Conservation (phyloP, 768 basidiomycete genomes). For the Leccinum obscurum region DNA sequence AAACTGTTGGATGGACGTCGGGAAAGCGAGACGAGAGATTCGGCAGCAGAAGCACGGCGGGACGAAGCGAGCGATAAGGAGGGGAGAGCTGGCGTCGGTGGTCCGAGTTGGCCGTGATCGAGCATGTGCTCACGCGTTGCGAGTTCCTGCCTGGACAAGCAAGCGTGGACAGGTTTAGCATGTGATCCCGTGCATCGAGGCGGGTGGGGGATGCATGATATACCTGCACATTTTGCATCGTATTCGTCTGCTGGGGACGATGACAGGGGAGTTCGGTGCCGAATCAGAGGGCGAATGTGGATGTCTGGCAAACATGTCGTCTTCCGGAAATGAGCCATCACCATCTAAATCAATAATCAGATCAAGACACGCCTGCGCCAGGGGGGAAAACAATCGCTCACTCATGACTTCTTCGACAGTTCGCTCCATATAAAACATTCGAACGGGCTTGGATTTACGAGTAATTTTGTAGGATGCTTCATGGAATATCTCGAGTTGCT, state of each 20-base stretch:
- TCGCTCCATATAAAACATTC: conserved; percentile 84
- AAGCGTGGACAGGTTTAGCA: neutral
- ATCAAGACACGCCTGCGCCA: conserved; percentile 2
- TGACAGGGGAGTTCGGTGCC: conserved; percentile 56
- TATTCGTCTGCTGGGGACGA: conserved; percentile 60
- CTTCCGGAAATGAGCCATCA: conserved; percentile 62
- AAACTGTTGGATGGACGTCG: conserved; percentile 24
- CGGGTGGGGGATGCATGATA: conserved; percentile 11
- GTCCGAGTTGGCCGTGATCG: conserved; percentile 79
- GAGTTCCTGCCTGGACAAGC: conserved; percentile 60
- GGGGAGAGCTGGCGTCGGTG: conserved; percentile 55
- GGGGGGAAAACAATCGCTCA: conserved; percentile 38
- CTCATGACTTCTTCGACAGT: conserved; percentile 77
- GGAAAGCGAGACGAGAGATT: conserved; percentile 14
- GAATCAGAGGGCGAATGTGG: conserved; percentile 68
- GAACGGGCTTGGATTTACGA: conserved; percentile 62
- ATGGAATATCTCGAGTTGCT: conserved; percentile 81
- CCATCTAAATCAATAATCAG: conserved; percentile 51
- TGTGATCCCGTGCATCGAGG: neutral
- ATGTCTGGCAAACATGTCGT: conserved; percentile 75
- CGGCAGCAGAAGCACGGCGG: conserved; percentile 38
- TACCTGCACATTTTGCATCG: conserved; percentile 92
- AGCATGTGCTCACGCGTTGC: conserved; percentile 94
- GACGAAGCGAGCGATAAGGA: conserved; percentile 49
- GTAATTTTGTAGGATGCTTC: conserved; percentile 68